Conservation (phyloP, 1,284 basidiomycete genomes). For the Ganoderma resinaceum region DNA sequence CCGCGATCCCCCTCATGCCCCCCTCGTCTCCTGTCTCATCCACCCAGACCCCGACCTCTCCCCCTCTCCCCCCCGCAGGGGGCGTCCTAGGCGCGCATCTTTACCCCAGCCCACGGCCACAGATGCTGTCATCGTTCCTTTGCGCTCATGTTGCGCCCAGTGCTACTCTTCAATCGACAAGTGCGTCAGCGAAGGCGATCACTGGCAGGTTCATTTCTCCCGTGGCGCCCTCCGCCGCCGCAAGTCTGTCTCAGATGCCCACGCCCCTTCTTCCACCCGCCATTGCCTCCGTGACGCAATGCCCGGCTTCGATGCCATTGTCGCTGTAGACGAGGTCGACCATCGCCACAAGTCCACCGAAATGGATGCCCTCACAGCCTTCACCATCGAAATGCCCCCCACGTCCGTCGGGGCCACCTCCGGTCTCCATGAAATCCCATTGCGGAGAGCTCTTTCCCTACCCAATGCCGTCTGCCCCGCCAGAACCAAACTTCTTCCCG, state of each 20-base stretch:
- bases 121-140: slow-evolving; percentile 53
- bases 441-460: slow-evolving; percentile 28
- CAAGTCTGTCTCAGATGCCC: slow-evolving; percentile 50
- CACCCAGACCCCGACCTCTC: slow-evolving; percentile 21
- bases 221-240: slow-evolving; percentile 64
- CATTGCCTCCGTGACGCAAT: slow-evolving; percentile 33
- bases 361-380: slow-evolving; percentile 22
- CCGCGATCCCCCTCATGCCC: slow-evolving; percentile 29
- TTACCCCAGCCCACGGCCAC: slow-evolving; percentile 33
- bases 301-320: slow-evolving; percentile 41
- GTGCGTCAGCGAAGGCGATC: slow-evolving; percentile 51
- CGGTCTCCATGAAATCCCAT: slow-evolving; percentile 18
- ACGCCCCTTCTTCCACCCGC: slow-evolving; percentile 23
- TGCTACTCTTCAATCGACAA: slow-evolving; percentile 59
- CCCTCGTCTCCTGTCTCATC: slow-evolving; percentile 40
- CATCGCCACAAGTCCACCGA: slow-evolving; percentile 49
- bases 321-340: slow-evolving; percentile 70
- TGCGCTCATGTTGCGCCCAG: slow-evolving; percentile 65
- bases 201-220: slow-evolving; percentile 66
- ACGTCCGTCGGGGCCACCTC: neutral
- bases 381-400: slow-evolving; percentile 19
- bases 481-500: slow-evolving; percentile 8
- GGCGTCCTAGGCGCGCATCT: slow-evolving; percentile 33
- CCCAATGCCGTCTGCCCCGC: slow-evolving; percentile 21
- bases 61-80: slow-evolving; percentile 11